These are phyloP conservation scores for Pseudogymnoascus sp. DNA, from an alignment of 2,329 filamentous ascomycete species.

Conservation along the genomic window DNA sequence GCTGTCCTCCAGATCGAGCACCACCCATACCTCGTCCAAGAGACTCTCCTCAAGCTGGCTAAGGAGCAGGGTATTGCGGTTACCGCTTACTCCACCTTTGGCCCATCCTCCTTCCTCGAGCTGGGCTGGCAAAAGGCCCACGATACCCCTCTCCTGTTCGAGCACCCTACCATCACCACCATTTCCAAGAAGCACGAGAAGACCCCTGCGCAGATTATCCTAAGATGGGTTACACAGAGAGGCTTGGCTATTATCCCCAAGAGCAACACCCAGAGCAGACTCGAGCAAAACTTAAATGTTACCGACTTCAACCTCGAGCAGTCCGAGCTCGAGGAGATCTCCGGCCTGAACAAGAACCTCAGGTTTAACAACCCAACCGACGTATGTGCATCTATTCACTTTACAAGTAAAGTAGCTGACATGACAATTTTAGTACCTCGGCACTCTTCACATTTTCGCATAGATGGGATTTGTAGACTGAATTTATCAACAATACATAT, in stretches of 20 bases:
- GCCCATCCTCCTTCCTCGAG: conserved; percentile 70
- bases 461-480: conserved; percentile 26
- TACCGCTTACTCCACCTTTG: conserved; percentile 79
- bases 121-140: conserved; percentile 62
- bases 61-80: conserved; percentile 62
- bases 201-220: conserved; percentile 69
- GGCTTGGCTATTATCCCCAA: conserved; percentile 77
- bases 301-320: conserved; percentile 57
- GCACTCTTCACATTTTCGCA: conserved; percentile 44
- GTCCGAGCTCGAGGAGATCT: conserved; percentile 60
- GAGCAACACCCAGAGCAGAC: conserved; percentile 49
- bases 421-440: conserved; percentile 33
- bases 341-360: conserved; percentile 54
- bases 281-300: conserved; percentile 60
- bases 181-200: conserved; percentile 64
- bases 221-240: conserved; percentile 82
- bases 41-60: conserved; percentile 60
- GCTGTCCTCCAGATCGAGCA: conserved; percentile 82
- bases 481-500: conserved; percentile 8
- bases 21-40: conserved; percentile 79
- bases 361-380: conserved; percentile 71
- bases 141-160: conserved; percentile 59
- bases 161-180: conserved; percentile 55
- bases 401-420: conserved; percentile 9
- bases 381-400: conserved; percentile 39